Percentiles rank a stretch among this genome's conserved stretches.
Evolutionary conservation across 495 filamentous ascomycete genomes (phyloP).

Genomic region (Aspergillus haitiensis): DNA sequence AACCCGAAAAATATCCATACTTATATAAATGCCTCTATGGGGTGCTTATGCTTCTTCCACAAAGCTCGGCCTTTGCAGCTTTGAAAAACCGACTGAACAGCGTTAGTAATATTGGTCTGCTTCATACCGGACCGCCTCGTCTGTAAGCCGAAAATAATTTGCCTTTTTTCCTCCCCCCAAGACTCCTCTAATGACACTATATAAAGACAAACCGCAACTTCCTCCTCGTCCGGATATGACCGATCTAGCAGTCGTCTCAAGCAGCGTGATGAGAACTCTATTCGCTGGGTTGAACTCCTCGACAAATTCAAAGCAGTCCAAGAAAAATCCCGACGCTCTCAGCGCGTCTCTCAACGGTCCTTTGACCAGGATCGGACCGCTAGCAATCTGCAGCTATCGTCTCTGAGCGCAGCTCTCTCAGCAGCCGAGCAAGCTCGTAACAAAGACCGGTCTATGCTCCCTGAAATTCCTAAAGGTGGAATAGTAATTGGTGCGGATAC

Average conservation of each 20-base stretch:
- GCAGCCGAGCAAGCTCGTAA: constrained; percentile 36
- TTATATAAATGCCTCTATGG: constrained; percentile 99
- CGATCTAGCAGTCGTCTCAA: constrained; percentile 72
- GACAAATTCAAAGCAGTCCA: constrained; percentile 93
- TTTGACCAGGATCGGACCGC: constrained; percentile 29
- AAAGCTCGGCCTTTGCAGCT: constrained; percentile 94
- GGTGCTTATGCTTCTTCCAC: constrained; percentile 94
- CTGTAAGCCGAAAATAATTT: constrained; percentile 57
- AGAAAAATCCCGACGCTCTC: constrained; percentile 65
- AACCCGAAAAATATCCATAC: constrained; percentile 93
- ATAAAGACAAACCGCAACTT: constrained; percentile 20
- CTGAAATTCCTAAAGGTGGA: constrained; percentile 40
- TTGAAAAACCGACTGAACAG: constrained; percentile 96
- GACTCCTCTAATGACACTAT: constrained; percentile 3
- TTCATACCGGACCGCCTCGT: constrained; percentile 79
- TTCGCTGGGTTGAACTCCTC: constrained; percentile 91
- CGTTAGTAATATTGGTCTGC: constrained; percentile 93
- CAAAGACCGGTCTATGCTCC: constrained; percentile 44
- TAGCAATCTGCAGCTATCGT: constrained; percentile 24
- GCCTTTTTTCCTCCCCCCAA: constrained; percentile 11
- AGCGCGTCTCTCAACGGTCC: constrained; percentile 41
- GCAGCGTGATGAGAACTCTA: constrained; percentile 75
- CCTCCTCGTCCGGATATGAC: constrained; percentile 49
- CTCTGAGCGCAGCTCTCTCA: constrained; percentile 38
- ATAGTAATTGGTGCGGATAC: constrained; percentile 36